A percentile compares a stretch with the other conserved stretches of the same genome.
Conservation (phyloP, 768 basidiomycete genomes). For the Rossbeevera mucosa region DNA sequence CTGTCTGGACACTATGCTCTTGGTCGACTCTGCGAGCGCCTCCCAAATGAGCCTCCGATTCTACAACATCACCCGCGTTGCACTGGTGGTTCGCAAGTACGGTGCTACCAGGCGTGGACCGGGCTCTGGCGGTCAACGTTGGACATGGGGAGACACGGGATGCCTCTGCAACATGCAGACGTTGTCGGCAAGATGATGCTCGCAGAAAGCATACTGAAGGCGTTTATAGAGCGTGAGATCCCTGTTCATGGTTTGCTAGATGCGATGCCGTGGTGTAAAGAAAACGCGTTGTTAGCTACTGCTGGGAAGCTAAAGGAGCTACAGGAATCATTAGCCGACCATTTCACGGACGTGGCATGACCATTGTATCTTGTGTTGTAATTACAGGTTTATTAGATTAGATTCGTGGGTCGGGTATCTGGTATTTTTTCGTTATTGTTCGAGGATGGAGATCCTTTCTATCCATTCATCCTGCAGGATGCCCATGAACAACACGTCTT, state of each 20-base stretch:
- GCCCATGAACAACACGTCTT: conserved; percentile 37
- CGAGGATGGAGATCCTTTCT: conserved; percentile 15
- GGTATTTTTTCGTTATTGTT: conserved; percentile 12
- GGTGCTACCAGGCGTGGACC: conserved; percentile 44
- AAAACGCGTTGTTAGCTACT: conserved; percentile 39
- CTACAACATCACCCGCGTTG: conserved; percentile 42
- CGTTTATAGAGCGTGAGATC: conserved; percentile 41
- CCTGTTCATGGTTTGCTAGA: conserved; percentile 37
- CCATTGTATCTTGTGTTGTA: conserved; percentile 9
- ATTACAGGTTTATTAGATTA: conserved; percentile 1
- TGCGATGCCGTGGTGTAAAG: conserved; percentile 43
- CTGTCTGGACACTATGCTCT: conserved; percentile 51
- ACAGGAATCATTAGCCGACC: conserved; percentile 43
- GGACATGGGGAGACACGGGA: conserved; percentile 35
- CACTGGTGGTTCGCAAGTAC: conserved; percentile 32
- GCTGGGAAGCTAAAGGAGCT: conserved; percentile 43
- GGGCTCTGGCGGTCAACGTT: conserved; percentile 43
- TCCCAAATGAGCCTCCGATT: conserved; percentile 39
- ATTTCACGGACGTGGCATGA: conserved; percentile 41
- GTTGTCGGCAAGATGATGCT: conserved; percentile 43
- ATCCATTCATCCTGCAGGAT: conserved; percentile 40
- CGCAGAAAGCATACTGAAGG: conserved; percentile 44
- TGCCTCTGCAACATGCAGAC: conserved; percentile 42
- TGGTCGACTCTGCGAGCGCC: conserved; percentile 40
- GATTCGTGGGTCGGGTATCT: conserved; percentile 6